A percentile compares a stretch with the other conserved stretches of the same genome.
Evolutionary conservation across 495 filamentous ascomycete genomes (phyloP).

Genomic region (Aspergillus bertholletiae): DNA sequence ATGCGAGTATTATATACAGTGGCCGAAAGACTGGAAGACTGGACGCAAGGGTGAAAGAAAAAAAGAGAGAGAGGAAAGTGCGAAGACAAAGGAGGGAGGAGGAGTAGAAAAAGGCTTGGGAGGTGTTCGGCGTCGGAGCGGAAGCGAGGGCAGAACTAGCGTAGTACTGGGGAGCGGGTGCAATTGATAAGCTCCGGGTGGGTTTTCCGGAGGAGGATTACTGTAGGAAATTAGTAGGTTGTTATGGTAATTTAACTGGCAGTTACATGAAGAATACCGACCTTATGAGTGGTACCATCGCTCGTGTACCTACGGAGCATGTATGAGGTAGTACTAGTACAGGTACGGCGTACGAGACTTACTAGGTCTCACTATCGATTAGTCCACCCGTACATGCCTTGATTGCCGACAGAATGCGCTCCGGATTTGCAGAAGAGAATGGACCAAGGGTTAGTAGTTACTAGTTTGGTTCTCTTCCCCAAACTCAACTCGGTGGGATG

Average conservation of each 20-base stretch:
- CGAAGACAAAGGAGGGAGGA: slow-evolving; percentile 16
- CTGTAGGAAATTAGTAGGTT: neutral
- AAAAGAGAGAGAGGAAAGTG: slow-evolving; percentile 13
- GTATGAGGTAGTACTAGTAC: too few species aligned
- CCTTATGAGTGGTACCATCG: neutral
- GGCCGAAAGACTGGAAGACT: slow-evolving; percentile 10
- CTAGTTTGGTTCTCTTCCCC: neutral
- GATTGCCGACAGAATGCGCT: neutral
- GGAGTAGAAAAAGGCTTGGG: slow-evolving; percentile 8
- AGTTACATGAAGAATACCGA: too few species aligned
- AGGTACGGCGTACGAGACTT: too few species aligned
- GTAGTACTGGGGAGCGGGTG: slow-evolving; percentile 4
- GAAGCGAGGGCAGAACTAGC: slow-evolving; percentile 18
- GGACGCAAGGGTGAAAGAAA: slow-evolving; percentile 6
- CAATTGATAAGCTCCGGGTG: slow-evolving; percentile 8
- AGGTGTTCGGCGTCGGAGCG: slow-evolving; percentile 20
- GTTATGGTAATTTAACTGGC: neutral
- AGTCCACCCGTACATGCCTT: too few species aligned
- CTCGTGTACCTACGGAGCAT: too few species aligned
- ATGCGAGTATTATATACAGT: slow-evolving; percentile 9
- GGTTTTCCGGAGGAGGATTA: neutral
- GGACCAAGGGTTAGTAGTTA: too few species aligned
- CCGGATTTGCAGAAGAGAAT: too few species aligned
- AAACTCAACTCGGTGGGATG: neutral
- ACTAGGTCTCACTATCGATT: too few species aligned